phyloP scores from a whole-genome alignment of 306 rosid genomes.

The Potentilla sterilis region DNA sequence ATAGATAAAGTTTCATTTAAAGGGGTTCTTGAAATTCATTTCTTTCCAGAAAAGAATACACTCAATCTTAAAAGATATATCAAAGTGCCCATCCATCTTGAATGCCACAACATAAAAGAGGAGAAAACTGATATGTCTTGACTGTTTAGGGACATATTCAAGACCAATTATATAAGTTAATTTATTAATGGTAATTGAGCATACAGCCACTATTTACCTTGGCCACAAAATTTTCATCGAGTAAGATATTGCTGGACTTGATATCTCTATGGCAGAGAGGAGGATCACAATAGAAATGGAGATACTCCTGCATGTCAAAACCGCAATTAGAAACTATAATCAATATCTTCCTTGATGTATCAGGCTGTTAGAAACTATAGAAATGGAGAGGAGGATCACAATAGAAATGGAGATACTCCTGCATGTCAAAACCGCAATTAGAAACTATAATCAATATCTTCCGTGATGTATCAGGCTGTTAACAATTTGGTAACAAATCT shows the following conservation, averaged over 20 bases:
- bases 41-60: background rate
- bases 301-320: conserved; percentile 79
- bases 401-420: conserved; percentile 98
- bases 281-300: conserved; percentile 96
- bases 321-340: conserved; percentile 22
- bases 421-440: conserved; percentile 35
- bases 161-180: background rate
- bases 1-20: background rate
- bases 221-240: conserved; percentile 84
- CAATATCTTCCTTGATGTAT: background rate
- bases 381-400: no score
- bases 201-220: conserved; percentile 53
- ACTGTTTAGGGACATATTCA: background rate
- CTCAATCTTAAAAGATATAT: background rate
- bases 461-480: background rate
- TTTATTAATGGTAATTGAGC: conserved; percentile 22
- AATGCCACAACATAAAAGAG: background rate
- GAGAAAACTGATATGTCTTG: background rate
- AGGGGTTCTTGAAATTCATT: background rate
- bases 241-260: conserved; percentile 89
- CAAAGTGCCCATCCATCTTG: background rate
- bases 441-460: conserved; percentile 13
- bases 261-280: conserved; percentile 96
- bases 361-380: background rate
- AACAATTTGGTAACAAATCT: background rate